Base-by-base conservation (phyloP, 495 filamentous ascomycete species). In the Podospora pseudoanserina region DNA sequence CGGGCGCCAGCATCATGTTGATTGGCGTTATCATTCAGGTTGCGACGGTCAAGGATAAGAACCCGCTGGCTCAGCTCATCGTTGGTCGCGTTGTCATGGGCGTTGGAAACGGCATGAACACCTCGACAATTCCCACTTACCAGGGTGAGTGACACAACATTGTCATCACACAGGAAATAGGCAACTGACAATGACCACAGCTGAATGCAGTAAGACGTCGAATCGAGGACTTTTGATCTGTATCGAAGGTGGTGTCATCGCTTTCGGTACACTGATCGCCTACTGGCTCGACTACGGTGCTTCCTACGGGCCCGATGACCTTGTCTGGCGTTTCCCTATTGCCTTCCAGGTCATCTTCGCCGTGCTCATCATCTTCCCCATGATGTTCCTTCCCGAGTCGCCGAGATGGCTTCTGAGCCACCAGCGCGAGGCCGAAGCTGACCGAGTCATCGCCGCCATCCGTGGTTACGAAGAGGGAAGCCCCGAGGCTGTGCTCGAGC, bases 251-350 rank as follows among this genome's bases (percentile, higher is more conserved):
- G 88, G 87, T 71, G 83, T 88, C 68, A 92, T 94, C 68, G 91
- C 91, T 56, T 91, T 94, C 65, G 92, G 92, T 59, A 89, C 86
- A 9, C 78, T 92, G 56, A 87, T 93, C 30, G 90, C 90, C 28
- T 94, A 94, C 80, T 94, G 91, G 91, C 83, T 94, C 66, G 90
- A 93, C 71, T 94, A 91, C 69, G 91, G 91, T 58, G 84, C 89
- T 34, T 87, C 86, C 9, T 94, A 90, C 72, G 90, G 89, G 3
- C 84, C 86, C 2, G 69, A 78, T 7, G 84, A 88, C 70, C 78
- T 92, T 6, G 84, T 86, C 19, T 94, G 91, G 91, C 85, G 91
- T 20, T 91, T 93, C 81, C 91, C 91, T 19, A 92, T 94, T 67
- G 89, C 89, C 15, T 92, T 94, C 85, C 91, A 94, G 81, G 82